These are phyloP conservation scores for Stephanodiscus triporus DNA, from an alignment of 108 stramenopile species.

Conservation along the genomic window DNA sequence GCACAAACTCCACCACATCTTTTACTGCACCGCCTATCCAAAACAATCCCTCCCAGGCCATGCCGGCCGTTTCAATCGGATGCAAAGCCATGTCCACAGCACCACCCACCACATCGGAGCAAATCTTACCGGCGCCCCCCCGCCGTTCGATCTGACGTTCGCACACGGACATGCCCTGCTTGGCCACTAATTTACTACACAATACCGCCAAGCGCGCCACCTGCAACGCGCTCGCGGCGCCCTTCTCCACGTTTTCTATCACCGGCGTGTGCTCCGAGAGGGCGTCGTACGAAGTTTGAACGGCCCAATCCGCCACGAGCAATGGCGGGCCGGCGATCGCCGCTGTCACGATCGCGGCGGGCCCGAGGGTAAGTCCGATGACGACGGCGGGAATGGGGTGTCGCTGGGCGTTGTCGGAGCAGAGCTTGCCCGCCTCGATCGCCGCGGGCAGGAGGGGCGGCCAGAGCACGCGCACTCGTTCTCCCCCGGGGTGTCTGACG, in stretches of 20 bases:
- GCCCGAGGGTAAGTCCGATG: constrained; percentile 71
- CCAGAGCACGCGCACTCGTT: constrained; percentile 75
- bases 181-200: constrained; percentile 54
- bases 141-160: constrained; percentile 68
- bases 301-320: constrained; percentile 58
- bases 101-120: constrained; percentile 51
- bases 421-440: constrained; percentile 50
- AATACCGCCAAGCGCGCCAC: constrained; percentile 59
- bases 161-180: constrained; percentile 66
- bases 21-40: constrained; percentile 59
- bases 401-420: constrained; percentile 54
- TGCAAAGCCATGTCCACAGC: constrained; percentile 69
- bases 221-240: constrained; percentile 69
- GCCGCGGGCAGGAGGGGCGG: constrained; percentile 77
- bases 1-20: constrained; percentile 43
- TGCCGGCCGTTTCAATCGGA: constrained; percentile 71
- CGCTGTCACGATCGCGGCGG: constrained; percentile 69
- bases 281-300: constrained; percentile 70
- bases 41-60: constrained; percentile 64
- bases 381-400: constrained; percentile 67
- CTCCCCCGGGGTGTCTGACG: not conserved
- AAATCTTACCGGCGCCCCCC: constrained; percentile 72
- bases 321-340: constrained; percentile 60
- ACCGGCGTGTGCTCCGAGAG: constrained; percentile 59
- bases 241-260: constrained; percentile 57